Evolutionary conservation across 2,329 filamentous ascomycete genomes (phyloP).

Genomic region (Furcasterigmium furcatum): DNA sequence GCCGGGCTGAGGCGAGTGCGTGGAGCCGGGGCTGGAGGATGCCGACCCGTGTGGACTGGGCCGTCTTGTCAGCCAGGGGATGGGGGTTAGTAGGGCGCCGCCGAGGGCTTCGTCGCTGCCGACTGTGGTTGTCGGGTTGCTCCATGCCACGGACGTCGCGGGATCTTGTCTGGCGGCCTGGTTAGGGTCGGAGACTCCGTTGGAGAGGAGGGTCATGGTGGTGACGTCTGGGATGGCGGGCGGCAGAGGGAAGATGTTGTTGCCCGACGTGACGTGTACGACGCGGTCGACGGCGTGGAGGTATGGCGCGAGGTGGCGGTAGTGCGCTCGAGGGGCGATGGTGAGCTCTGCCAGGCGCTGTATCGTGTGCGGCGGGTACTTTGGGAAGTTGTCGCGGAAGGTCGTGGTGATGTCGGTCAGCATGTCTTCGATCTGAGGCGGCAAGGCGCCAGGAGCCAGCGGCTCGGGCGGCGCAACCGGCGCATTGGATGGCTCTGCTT

Average conservation of each 20-base stretch:
- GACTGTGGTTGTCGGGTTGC: slow-evolving; percentile 46
- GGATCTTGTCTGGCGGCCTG: slow-evolving; percentile 19
- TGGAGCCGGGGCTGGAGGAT: slow-evolving; percentile 1
- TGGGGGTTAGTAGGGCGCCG: slow-evolving; percentile 87
- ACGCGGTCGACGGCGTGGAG: slow-evolving; percentile 89
- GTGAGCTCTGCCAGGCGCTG: slow-evolving; percentile 89
- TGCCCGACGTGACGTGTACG: slow-evolving; percentile 81
- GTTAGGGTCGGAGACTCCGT: slow-evolving; percentile 52
- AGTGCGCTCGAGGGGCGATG: slow-evolving; percentile 72
- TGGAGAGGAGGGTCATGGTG: slow-evolving; percentile 49
- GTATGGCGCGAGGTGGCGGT: slow-evolving; percentile 78
- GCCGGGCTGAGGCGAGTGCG: slow-evolving; percentile 9
- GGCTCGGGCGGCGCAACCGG: slow-evolving; percentile 22
- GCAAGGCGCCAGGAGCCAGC: slow-evolving; percentile 47
- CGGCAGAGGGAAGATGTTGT: slow-evolving; percentile 79
- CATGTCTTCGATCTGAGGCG: slow-evolving; percentile 61
- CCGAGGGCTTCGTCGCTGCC: slow-evolving; percentile 88
- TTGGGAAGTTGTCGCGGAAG: slow-evolving; percentile 62
- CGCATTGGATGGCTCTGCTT: not conserved
- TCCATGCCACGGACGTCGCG: slow-evolving; percentile 39
- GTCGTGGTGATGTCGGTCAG: slow-evolving; percentile 58
- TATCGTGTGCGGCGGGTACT: slow-evolving; percentile 83
- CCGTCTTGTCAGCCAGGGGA: slow-evolving; percentile 72
- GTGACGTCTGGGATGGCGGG: slow-evolving; percentile 58
- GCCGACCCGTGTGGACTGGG: slow-evolving; percentile 8